Percentiles rank a stretch among this genome's conserved stretches.
phyloP scores from a whole-genome alignment of 805 yeast genomes.

The Zygosaccharomyces bisporus region DNA sequence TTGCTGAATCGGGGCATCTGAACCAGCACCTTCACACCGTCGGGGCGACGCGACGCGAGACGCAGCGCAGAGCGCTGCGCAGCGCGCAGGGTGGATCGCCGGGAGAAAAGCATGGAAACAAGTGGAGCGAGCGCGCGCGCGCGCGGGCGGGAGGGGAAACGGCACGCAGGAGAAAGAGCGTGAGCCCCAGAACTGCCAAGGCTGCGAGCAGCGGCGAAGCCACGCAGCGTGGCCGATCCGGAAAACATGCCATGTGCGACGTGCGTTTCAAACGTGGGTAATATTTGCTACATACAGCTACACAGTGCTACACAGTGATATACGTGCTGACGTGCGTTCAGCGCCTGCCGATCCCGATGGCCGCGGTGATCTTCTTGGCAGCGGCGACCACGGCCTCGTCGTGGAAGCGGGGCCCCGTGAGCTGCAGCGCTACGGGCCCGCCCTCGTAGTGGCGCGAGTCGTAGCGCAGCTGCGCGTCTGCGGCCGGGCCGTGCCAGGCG shows the following conservation, averaged over 20 bases:
- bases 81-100: no score
- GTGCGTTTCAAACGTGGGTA: no score
- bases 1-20: slow-evolving; percentile 3
- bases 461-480: slow-evolving; percentile 19
- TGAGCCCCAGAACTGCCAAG: background rate
- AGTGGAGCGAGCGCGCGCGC: no score
- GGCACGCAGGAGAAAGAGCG: no score
- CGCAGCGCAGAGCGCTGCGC: background rate
- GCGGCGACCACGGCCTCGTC: slow-evolving; percentile 49
- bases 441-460: slow-evolving; percentile 39
- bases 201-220: background rate
- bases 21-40: background rate
- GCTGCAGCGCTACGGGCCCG: slow-evolving; percentile 49
- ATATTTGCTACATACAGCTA: no score
- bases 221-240: no score
- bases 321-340: background rate
- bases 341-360: slow-evolving; percentile 3
- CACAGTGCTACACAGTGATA: background rate
- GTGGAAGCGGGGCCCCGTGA: slow-evolving; percentile 48
- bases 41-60: slow-evolving; percentile 2
- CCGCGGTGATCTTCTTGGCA: slow-evolving; percentile 39
- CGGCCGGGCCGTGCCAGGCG: slow-evolving; percentile 24
- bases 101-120: no score
- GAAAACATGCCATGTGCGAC: no score
- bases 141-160: no score